Evolutionary conservation across 345 rosid species (phyloP).

Genomic region (Diplotaxis tenuifolia): DNA sequence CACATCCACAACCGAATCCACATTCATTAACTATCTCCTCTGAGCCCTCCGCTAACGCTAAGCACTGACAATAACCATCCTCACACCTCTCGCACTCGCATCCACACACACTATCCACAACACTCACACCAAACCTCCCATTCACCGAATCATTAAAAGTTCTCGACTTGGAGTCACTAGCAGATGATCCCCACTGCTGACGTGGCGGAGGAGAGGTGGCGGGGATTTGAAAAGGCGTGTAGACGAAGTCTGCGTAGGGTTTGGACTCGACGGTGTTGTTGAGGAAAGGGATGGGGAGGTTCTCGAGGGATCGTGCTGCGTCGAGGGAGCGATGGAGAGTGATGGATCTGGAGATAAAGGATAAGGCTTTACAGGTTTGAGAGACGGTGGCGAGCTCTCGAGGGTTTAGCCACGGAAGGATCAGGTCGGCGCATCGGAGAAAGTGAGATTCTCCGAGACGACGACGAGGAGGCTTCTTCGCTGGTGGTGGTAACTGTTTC

Average conservation of each 20-base stretch:
- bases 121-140: constrained; percentile 18
- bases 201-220: constrained; percentile 39
- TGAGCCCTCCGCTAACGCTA: constrained; percentile 30
- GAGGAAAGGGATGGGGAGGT: constrained; percentile 50
- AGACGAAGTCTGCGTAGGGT: constrained; percentile 62
- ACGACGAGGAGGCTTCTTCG: constrained; percentile 16
- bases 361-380: constrained; percentile 54
- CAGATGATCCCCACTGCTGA: constrained; percentile 53
- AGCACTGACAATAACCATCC: constrained; percentile 43
- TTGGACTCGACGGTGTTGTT: constrained; percentile 42
- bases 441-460: constrained; percentile 25
- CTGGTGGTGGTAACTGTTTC: constrained; percentile 9
- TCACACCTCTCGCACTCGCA: constrained; percentile 56
- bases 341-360: constrained; percentile 40
- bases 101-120: constrained; percentile 37
- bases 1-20: constrained; percentile 65
- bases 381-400: constrained; percentile 59
- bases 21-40: constrained; percentile 60
- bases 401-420: constrained; percentile 69
- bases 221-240: constrained; percentile 59
- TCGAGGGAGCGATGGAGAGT: constrained; percentile 54
- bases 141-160: neutral
- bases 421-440: constrained; percentile 40
- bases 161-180: too few species aligned
- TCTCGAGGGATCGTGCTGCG: constrained; percentile 66